Percentiles rank a stretch among this genome's conserved stretches.
Evolutionary conservation across 2,329 filamentous ascomycete genomes (phyloP).

Genomic region (Zalaria obscura): DNA sequence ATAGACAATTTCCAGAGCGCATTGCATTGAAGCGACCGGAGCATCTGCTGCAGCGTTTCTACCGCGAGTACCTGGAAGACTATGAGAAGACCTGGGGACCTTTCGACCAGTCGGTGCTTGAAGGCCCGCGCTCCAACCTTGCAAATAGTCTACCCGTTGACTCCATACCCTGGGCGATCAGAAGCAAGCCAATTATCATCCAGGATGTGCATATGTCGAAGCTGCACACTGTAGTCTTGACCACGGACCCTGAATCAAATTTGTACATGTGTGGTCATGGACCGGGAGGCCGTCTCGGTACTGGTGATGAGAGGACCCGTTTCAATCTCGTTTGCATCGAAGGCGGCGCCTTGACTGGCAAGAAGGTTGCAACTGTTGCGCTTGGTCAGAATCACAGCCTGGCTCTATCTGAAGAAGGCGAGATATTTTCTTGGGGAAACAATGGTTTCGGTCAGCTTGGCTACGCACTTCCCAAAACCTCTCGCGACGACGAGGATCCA

Average conservation of each 20-base stretch:
- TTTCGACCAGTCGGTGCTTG: slow-evolving; percentile 17
- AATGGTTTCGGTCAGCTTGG: slow-evolving; percentile 79
- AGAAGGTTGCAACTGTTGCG: slow-evolving; percentile 61
- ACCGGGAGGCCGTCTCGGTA: slow-evolving; percentile 73
- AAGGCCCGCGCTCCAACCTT: slow-evolving; percentile 4
- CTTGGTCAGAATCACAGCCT: slow-evolving; percentile 86
- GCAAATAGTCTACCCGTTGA: slow-evolving; percentile 18
- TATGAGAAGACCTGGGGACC: slow-evolving; percentile 22
- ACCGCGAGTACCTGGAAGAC: slow-evolving; percentile 48
- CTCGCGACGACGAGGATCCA: slow-evolving; percentile 64
- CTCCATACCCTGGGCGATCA: slow-evolving; percentile 59
- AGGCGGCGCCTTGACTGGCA: slow-evolving; percentile 56
- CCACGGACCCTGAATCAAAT: slow-evolving; percentile 75
- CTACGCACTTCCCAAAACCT: slow-evolving; percentile 57
- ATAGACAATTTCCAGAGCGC: slow-evolving; percentile 84
- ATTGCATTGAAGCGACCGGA: slow-evolving; percentile 63
- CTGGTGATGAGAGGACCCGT: slow-evolving; percentile 77
- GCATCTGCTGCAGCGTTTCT: slow-evolving; percentile 59
- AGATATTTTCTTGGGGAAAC: slow-evolving; percentile 88
- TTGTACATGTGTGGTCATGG: slow-evolving; percentile 88
- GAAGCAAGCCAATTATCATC: slow-evolving; percentile 57
- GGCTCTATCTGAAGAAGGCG: slow-evolving; percentile 72
- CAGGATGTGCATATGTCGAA: slow-evolving; percentile 82
- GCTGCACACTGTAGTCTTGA: slow-evolving; percentile 77
- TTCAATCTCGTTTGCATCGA: slow-evolving; percentile 78